Conservation (phyloP, 805 yeast genomes). For the Wickerhamiella sergipiensis region DNA sequence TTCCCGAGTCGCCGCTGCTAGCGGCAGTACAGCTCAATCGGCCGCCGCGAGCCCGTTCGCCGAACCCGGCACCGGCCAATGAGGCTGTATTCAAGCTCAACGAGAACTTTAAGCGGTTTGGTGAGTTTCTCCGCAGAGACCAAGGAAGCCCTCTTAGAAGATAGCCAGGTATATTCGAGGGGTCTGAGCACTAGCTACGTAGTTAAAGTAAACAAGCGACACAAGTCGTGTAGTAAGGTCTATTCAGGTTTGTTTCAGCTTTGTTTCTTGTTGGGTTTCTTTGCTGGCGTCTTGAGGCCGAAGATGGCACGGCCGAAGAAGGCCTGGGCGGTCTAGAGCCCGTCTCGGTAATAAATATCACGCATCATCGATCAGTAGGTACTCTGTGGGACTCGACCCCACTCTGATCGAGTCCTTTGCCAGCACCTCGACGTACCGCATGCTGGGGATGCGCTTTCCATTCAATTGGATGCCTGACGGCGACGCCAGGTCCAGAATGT, state of each 20-base stretch:
- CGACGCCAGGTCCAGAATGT: conserved; percentile 31
- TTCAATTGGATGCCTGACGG: conserved; percentile 33
- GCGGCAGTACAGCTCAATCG: background rate
- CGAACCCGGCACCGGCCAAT: background rate
- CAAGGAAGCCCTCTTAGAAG: background rate
- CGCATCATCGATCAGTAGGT: conserved; percentile 3
- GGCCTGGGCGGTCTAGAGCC: background rate
- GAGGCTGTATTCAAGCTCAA: background rate
- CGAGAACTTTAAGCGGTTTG: conserved; percentile 7
- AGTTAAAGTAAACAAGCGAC: too few species aligned
- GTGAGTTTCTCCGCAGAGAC: conserved; percentile 12
- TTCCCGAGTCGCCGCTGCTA: conserved; percentile 11
- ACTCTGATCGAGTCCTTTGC: conserved; percentile 29
- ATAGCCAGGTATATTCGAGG: too few species aligned
- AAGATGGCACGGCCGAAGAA: too few species aligned
- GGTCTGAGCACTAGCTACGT: too few species aligned
- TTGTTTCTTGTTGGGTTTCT: too few species aligned
- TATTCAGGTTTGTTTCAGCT: too few species aligned
- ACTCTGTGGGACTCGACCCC: conserved; percentile 15
- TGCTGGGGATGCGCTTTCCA: conserved; percentile 26
- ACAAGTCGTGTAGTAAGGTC: background rate
- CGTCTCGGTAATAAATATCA: background rate
- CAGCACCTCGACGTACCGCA: conserved; percentile 29
- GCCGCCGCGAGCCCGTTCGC: background rate
- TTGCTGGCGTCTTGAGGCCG: too few species aligned